phyloP scores from a whole-genome alignment of 2,329 filamentous ascomycete genomes.

The Pseudogymnoascus sp. region DNA sequence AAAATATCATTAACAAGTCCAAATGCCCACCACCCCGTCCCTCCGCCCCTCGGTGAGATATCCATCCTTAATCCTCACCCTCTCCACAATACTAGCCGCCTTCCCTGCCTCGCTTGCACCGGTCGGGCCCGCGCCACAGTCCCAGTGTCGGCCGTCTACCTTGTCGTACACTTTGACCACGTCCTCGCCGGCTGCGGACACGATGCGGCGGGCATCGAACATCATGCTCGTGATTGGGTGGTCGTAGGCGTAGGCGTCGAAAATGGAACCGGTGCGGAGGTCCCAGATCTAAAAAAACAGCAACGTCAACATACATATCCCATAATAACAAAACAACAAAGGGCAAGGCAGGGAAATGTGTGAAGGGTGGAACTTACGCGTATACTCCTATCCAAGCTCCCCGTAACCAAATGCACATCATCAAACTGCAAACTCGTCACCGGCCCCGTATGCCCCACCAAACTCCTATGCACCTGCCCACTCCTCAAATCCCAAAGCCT shows the following conservation, averaged over 20 bases:
- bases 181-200: slow-evolving; percentile 81
- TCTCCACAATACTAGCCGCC: slow-evolving; percentile 65
- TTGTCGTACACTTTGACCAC: slow-evolving; percentile 99
- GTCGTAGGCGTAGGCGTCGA: slow-evolving; percentile 94
- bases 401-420: slow-evolving; percentile 88
- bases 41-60: slow-evolving; percentile 86
- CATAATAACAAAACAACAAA: not conserved
- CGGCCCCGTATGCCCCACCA: slow-evolving; percentile 91
- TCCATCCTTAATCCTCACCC: slow-evolving; percentile 84
- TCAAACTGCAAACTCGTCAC: slow-evolving; percentile 96
- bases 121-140: slow-evolving; percentile 77
- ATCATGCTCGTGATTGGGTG: slow-evolving; percentile 90
- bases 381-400: slow-evolving; percentile 86
- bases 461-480: slow-evolving; percentile 91
- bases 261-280: slow-evolving; percentile 88
- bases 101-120: slow-evolving; percentile 57
- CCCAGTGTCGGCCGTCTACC: slow-evolving; percentile 91
- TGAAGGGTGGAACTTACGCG: slow-evolving; percentile 55
- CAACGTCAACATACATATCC: not conserved
- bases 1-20: slow-evolving; percentile 58
- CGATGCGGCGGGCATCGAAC: slow-evolving; percentile 88
- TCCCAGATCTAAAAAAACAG: slow-evolving; percentile 80
- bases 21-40: slow-evolving; percentile 84
- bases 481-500: slow-evolving; percentile 93
- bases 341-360: not conserved